Base-by-base conservation (phyloP, 345 rosid species). In the Euphorbia peplus region DNA sequence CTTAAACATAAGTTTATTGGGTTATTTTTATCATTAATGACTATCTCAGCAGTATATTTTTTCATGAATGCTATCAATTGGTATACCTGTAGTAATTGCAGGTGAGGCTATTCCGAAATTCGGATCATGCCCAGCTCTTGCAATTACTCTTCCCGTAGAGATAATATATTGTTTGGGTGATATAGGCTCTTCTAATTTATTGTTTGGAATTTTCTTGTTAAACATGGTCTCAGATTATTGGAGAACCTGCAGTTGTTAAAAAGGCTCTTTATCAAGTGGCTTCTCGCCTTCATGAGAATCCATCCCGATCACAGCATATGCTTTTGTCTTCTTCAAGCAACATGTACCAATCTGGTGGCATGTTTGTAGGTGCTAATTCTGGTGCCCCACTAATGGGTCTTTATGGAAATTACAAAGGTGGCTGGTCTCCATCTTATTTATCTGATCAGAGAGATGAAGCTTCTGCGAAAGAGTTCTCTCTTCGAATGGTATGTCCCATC, bases 261-360 rank as follows among this genome's bases (percentile, higher is more conserved):
- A 71, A 66, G 72, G 80, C 80, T 13, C 73, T 76, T 39, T 35
- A 60, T 56, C 80, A 76, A 26, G 80, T 76, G 61, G 75, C 80
- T 19, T 21, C 69, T 14, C 76, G 80, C 18, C 80, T 76, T 67
- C 76, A 71, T 48, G 80, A 67, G 47, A 76, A 76, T 56, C 80
- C 80, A 28, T 76, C 80, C n/a, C 65, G 80, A 18, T 76, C 67
- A 21, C 80, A 76, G 70, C 80, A 76, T 52, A 28, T 76, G 57
- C 50, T 76, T 44, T 67, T 76, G 55, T 67, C 79, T 66, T 60
- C 80, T 26, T 71, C 80, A 44, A 19, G 42, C 69, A 75, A 52
- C 58, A 19, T 58, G 47, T 56, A 62, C 62, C 79, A 76, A 37
- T 66, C 75, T 67, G 58, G 69, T 47, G 73, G 80, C 41, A 48